Base-by-base conservation (phyloP, 2,329 filamentous ascomycete species). In the Orbilia oligospora region DNA sequence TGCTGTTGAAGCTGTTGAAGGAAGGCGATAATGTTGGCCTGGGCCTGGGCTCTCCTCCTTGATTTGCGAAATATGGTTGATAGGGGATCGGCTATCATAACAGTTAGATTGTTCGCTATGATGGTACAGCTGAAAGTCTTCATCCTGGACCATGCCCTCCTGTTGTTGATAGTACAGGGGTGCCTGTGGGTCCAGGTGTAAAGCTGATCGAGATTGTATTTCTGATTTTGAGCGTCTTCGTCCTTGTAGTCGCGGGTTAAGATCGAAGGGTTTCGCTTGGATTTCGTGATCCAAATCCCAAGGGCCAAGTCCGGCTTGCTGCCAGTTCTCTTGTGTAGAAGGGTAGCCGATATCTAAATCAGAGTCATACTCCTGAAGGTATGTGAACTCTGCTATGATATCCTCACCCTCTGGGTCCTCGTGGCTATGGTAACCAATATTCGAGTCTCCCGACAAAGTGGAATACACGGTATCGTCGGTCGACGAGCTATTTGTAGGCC, bases 31-130 rank as follows among this genome's bases (percentile, higher is more conserved):
- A 6, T 3, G 53, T 14, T 18, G 6, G 1, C 4, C 3, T 27
- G 38, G 36, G 14, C 14, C 36, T 14, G 58, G 58, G 10, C 58
- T 64, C 14, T 64, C 58, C 14, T 64, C 58, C 22, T 58, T 58
- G 16, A 55, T 18, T 30, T 55, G 51, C 1, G 24, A 30, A 18
- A 6, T 12, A 16, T 14, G 48, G 5, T 2, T 10, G 12, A 12
- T 3, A n/a, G 14, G 4, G n/a, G 22, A 27, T 16, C 5, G 24
- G 9, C 33, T 24, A 10, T 5, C 12, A 18, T 18, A 55, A 10
- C 3, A 2, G 6, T 33, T 2, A 18, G 24, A 30, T 16, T 24
- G 22, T 10, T 55, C 51, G n/a, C 3, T 33, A 18, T 8, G 1
- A 30, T 36, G 3, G 8, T 30, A 33, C 6, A 1, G 16, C 16